phyloP scores from a whole-genome alignment of 495 filamentous ascomycete species.

The Tuber microsphaerosporum region DNA sequence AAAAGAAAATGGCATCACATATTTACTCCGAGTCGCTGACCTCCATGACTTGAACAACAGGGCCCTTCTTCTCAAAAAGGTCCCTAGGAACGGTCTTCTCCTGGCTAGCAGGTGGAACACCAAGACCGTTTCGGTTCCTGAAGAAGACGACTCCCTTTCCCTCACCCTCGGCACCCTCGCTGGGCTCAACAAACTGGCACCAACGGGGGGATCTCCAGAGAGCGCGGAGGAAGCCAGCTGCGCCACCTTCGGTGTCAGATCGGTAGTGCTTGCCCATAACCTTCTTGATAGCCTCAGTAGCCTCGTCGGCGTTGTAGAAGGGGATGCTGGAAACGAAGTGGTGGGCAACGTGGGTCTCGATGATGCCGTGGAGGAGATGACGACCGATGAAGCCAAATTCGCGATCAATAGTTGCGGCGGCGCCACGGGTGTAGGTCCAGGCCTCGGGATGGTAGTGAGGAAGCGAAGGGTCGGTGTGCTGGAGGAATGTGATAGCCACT shows the following conservation, averaged over 20 bases:
- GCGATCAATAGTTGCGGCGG: conserved; percentile 79
- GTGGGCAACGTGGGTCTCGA: conserved; percentile 87
- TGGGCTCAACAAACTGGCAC: conserved; percentile 70
- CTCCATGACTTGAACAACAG: conserved; percentile 21
- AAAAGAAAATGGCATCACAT: conserved; percentile 7
- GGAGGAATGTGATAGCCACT: conserved; percentile 82
- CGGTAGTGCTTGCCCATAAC: conserved; percentile 79
- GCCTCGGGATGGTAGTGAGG: conserved; percentile 71
- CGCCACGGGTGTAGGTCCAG: conserved; percentile 82
- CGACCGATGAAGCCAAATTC: conserved; percentile 85
- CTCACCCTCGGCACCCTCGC: conserved; percentile 58
- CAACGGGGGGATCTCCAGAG: conserved; percentile 59
- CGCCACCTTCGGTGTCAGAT: conserved; percentile 54
- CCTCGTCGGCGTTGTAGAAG: conserved; percentile 87
- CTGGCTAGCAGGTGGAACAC: conserved; percentile 49
- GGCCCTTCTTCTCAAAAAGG: conserved; percentile 14
- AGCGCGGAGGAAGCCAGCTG: conserved; percentile 59
- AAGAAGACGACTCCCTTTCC: conserved; percentile 63
- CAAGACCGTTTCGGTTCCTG: conserved; percentile 70
- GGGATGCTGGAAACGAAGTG: conserved; percentile 80
- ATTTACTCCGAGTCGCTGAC: conserved; percentile 32
- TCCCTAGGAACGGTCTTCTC: conserved; percentile 15
- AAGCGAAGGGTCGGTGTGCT: conserved; percentile 79
- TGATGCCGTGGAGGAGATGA: conserved; percentile 79
- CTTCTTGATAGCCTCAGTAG: conserved; percentile 71